Evolutionary conservation across 2,329 filamentous ascomycete genomes (phyloP).

Genomic region (Calonectria pseudoreteaudii): DNA sequence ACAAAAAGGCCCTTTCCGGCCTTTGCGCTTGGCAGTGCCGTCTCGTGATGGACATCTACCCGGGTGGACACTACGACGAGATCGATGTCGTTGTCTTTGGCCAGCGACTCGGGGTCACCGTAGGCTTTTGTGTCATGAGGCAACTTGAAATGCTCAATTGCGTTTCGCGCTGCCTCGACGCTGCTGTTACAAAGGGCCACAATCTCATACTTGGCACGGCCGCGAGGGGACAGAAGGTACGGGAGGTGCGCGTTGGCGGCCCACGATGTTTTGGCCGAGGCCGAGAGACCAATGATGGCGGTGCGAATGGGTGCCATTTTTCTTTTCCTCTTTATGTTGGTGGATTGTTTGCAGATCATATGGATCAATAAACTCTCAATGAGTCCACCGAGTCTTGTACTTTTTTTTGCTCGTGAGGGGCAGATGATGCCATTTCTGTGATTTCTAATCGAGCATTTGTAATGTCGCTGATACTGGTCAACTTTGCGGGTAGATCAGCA

Average conservation of each 20-base stretch:
- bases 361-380: background rate
- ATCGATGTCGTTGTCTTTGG: constrained; percentile 62
- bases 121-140: constrained; percentile 58
- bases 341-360: background rate
- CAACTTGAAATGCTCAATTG: constrained; percentile 58
- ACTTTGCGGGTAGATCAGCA: background rate
- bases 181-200: constrained; percentile 65
- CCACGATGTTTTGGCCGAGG: constrained; percentile 64
- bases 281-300: constrained; percentile 69
- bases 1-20: constrained; percentile 66
- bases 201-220: constrained; percentile 58
- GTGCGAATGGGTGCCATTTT: constrained; percentile 64
- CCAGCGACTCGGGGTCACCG: constrained; percentile 60
- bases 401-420: background rate
- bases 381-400: background rate
- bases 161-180: constrained; percentile 54
- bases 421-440: constrained; percentile 25
- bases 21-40: constrained; percentile 58
- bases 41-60: constrained; percentile 64
- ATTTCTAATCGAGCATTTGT: constrained; percentile 32
- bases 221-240: constrained; percentile 63
- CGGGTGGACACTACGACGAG: constrained; percentile 66
- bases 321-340: background rate
- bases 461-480: background rate
- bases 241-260: constrained; percentile 68